phyloP scores from a whole-genome alignment of 768 basidiomycete genomes.

The Clathrus columnatus region DNA sequence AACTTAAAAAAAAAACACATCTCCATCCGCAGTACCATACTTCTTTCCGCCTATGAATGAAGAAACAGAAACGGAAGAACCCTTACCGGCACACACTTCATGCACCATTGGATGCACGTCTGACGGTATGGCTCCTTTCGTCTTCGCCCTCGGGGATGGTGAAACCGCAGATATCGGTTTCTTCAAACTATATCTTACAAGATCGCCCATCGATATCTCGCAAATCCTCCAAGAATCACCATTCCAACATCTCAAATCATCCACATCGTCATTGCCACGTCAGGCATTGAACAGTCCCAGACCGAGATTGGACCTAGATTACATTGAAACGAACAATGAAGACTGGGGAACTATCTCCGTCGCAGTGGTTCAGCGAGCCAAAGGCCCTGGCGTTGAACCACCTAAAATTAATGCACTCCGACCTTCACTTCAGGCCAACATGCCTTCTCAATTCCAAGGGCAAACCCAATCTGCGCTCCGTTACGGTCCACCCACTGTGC shows the following conservation, averaged over 20 bases:
- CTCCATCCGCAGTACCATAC: not conserved
- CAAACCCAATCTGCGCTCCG: not conserved
- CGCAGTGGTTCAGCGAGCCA: not conserved
- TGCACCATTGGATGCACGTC: constrained; percentile 35
- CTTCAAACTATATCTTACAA: constrained; percentile 36
- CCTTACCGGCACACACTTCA: constrained; percentile 4
- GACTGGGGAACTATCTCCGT: not conserved
- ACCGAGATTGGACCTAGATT: not conserved
- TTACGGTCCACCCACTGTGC: not conserved
- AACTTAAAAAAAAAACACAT: not conserved
- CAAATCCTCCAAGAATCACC: constrained; percentile 28
- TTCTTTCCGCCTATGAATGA: constrained; percentile 4
- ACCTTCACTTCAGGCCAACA: not conserved
- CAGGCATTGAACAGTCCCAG: not conserved
- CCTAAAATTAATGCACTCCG: not conserved
- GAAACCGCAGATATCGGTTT: constrained; percentile 32
- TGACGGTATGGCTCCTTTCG: constrained; percentile 25
- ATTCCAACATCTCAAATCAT: constrained; percentile 15
- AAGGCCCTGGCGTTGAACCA: not conserved
- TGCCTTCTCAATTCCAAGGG: not conserved
- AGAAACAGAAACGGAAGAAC: not conserved
- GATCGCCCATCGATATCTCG: constrained; percentile 26
- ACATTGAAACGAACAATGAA: not conserved
- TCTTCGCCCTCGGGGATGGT: constrained; percentile 23
- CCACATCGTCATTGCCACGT: too few species aligned